These are phyloP conservation scores for Extremus antarcticus DNA, from an alignment of 495 filamentous ascomycete genomes.

Conservation along the genomic window DNA sequence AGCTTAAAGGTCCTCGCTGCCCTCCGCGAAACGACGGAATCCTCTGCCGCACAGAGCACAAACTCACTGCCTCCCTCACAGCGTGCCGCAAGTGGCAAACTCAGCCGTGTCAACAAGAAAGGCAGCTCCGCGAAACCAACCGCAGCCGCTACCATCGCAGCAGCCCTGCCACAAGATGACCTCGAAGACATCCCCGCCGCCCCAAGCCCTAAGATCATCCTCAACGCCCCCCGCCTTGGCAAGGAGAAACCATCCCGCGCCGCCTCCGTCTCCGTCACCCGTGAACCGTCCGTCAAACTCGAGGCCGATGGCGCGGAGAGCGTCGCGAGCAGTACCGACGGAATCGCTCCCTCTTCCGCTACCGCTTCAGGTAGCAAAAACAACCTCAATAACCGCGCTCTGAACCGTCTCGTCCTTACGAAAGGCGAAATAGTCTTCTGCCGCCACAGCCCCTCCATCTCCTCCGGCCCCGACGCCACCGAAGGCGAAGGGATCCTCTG, in stretches of 20 bases:
- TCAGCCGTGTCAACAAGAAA: constrained; percentile 1
- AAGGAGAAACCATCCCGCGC: constrained; percentile 17
- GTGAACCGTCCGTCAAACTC: constrained; percentile 37
- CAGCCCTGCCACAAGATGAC: neutral
- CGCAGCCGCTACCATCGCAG: neutral
- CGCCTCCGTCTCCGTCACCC: constrained; percentile 8
- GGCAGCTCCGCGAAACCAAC: neutral
- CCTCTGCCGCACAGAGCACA: neutral
- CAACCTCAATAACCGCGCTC: constrained; percentile 1
- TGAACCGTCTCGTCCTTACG: constrained; percentile 35
- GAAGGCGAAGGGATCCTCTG: constrained; percentile 82
- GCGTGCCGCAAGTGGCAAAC: neutral
- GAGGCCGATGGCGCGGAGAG: constrained; percentile 43
- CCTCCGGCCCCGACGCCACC: constrained; percentile 44
- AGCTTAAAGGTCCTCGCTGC: constrained; percentile 53
- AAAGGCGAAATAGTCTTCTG: constrained; percentile 79
- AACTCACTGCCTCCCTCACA: neutral
- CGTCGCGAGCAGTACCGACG: constrained; percentile 13
- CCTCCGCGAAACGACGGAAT: constrained; percentile 42
- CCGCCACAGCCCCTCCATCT: constrained; percentile 36
- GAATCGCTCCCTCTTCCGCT: neutral
- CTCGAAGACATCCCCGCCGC: constrained; percentile 2
- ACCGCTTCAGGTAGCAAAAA: constrained; percentile 1
- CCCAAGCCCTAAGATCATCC: constrained; percentile 1
- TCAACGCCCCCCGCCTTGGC: constrained; percentile 3